Evolutionary conservation across 1,139 yeast genomes (phyloP).

Genomic region (Arxiozyma bovina): DNA sequence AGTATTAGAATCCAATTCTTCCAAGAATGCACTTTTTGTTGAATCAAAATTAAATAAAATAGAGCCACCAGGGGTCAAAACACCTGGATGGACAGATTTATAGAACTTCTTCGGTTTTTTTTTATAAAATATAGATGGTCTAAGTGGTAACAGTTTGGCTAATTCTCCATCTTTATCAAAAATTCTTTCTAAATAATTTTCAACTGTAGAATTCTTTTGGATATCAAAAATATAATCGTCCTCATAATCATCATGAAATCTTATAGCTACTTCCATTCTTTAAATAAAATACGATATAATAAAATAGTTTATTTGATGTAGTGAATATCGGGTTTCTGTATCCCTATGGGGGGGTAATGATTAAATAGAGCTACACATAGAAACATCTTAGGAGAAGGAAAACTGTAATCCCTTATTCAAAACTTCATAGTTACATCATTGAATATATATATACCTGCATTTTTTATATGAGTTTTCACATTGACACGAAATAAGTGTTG

Average conservation of each 20-base stretch:
- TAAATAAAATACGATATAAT: neutral
- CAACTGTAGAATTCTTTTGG: slow-evolving; percentile 46
- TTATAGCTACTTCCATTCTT: slow-evolving; percentile 58
- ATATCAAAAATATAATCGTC: slow-evolving; percentile 86
- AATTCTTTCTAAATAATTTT: slow-evolving; percentile 45
- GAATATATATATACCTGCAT: no score
- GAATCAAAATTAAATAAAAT: slow-evolving; percentile 59
- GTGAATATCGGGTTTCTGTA: neutral
- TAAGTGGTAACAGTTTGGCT: slow-evolving; percentile 53
- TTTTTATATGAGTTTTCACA: no score
- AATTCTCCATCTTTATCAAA: slow-evolving; percentile 33
- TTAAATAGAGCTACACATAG: neutral
- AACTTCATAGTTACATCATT: neutral
- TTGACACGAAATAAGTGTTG: neutral
- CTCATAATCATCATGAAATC: slow-evolving; percentile 77
- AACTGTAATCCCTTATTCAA: neutral
- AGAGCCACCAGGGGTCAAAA: slow-evolving; percentile 73
- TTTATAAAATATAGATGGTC: slow-evolving; percentile 74
- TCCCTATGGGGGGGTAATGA: no score
- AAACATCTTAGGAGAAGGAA: neutral
- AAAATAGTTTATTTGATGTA: neutral
- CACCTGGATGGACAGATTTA: slow-evolving; percentile 71
- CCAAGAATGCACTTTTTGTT: slow-evolving; percentile 37
- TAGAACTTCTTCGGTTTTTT: slow-evolving; percentile 55
- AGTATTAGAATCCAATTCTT: slow-evolving; percentile 39